phyloP scores from a whole-genome alignment of 2,329 filamentous ascomycete species.

The Neocucurbitaria cava region DNA sequence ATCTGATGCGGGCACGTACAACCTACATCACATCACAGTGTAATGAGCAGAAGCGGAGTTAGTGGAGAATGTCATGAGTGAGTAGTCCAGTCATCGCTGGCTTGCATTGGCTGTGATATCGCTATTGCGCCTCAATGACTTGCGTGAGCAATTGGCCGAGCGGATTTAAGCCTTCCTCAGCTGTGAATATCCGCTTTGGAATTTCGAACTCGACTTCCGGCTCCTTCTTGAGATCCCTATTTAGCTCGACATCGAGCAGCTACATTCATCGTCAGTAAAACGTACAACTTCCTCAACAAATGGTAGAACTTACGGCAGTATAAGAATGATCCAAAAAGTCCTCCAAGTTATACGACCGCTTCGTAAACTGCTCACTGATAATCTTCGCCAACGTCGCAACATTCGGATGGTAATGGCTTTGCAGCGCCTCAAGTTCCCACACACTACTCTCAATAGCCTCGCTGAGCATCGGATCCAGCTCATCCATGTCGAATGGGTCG shows the following conservation, averaged over 20 bases:
- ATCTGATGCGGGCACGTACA: neutral
- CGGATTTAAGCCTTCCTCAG: slow-evolving; percentile 40
- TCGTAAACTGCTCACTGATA: slow-evolving; percentile 95
- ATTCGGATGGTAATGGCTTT: slow-evolving; percentile 95
- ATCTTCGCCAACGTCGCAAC: slow-evolving; percentile 94
- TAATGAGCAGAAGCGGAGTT: no score
- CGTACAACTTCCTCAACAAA: no score
- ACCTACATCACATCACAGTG: no score
- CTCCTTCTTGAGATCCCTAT: slow-evolving; percentile 81
- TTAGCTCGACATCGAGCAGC: slow-evolving; percentile 84
- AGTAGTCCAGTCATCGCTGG: neutral
- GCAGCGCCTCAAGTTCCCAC: slow-evolving; percentile 92
- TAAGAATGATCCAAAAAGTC: slow-evolving; percentile 98
- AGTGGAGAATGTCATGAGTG: no score
- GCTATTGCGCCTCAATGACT: slow-evolving; percentile 38
- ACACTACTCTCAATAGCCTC: slow-evolving; percentile 88
- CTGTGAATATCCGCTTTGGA: slow-evolving; percentile 78
- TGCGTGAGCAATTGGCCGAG: slow-evolving; percentile 43
- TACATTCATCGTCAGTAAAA: slow-evolving; percentile 42
- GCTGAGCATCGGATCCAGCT: slow-evolving; percentile 84
- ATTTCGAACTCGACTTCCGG: slow-evolving; percentile 95
- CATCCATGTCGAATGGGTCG: slow-evolving; percentile 79
- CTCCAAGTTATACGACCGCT: slow-evolving; percentile 92
- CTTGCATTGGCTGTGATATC: no score
- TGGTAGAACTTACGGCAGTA: slow-evolving; percentile 68